Evolutionary conservation across 257 asterid species (phyloP).

Genomic region (Plantago ovata): DNA sequence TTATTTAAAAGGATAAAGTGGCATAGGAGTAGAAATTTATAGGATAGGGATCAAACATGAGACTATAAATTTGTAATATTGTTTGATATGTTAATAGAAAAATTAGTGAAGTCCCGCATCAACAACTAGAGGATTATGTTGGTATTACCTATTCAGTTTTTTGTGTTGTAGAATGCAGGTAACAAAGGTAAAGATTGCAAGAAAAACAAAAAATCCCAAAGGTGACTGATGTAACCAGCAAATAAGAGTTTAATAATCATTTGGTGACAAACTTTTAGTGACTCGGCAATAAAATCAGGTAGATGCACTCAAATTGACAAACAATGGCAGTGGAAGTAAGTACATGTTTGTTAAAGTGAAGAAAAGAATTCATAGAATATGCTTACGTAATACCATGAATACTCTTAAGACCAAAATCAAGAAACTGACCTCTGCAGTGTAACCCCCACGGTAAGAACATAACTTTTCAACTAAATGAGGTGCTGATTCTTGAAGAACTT

Average conservation of each 20-base stretch:
- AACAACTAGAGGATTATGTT: too few species aligned
- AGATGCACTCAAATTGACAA: background rate
- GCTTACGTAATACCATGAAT: slow-evolving; percentile 15
- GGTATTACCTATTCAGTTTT: too few species aligned
- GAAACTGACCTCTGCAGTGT: slow-evolving; percentile 75
- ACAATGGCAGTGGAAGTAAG: background rate
- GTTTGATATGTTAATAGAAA: too few species aligned
- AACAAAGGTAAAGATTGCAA: slow-evolving; percentile 1
- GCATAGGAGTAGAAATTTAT: too few species aligned
- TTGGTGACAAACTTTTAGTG: too few species aligned
- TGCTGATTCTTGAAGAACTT: slow-evolving; percentile 74
- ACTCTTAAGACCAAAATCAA: slow-evolving; percentile 16
- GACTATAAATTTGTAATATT: too few species aligned
- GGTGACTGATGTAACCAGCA: background rate
- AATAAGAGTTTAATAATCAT: background rate
- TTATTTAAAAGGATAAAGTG: too few species aligned
- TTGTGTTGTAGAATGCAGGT: too few species aligned
- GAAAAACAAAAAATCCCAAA: background rate
- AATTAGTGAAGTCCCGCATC: too few species aligned
- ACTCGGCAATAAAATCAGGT: background rate
- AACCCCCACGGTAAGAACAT: slow-evolving; percentile 83
- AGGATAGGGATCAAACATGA: too few species aligned
- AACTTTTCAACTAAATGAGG: slow-evolving; percentile 62
- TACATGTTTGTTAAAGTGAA: too few species aligned
- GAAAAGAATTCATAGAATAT: background rate